These are phyloP conservation scores for Candida labiduridarum DNA, from an alignment of 1,139 yeast genomes.

Conservation along the genomic window DNA sequence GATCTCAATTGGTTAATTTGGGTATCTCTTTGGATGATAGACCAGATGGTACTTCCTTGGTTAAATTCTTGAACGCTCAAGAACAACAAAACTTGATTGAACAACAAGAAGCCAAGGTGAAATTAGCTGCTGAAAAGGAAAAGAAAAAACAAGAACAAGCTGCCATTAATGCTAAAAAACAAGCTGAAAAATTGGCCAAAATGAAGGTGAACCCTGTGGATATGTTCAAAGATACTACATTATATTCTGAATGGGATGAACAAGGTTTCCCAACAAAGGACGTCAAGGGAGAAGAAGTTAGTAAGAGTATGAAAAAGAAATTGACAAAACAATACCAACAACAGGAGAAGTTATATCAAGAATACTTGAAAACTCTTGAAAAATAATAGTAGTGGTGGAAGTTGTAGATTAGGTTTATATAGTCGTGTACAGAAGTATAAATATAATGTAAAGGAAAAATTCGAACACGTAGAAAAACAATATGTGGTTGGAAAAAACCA, in stretches of 20 bases:
- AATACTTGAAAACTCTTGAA: slow-evolving; percentile 39
- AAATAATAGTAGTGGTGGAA: not conserved
- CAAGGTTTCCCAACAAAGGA: slow-evolving; percentile 82
- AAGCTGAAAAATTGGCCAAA: slow-evolving; percentile 65
- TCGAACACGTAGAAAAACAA: not conserved
- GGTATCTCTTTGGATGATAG: slow-evolving; percentile 92
- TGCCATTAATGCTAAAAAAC: slow-evolving; percentile 55
- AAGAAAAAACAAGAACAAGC: slow-evolving; percentile 43
- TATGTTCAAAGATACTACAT: slow-evolving; percentile 60
- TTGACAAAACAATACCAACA: slow-evolving; percentile 72
- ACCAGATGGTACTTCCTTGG: slow-evolving; percentile 73
- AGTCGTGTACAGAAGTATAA: not conserved
- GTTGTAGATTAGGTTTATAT: not conserved
- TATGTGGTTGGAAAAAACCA: not conserved
- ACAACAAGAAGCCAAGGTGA: slow-evolving; percentile 65
- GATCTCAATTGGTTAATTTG: slow-evolving; percentile 63
- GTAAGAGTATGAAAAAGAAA: slow-evolving; percentile 86
- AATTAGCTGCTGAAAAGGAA: slow-evolving; percentile 43
- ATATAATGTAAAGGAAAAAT: not conserved
- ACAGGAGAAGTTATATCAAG: slow-evolving; percentile 81
- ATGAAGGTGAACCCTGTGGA: slow-evolving; percentile 72
- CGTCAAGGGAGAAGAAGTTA: slow-evolving; percentile 78
- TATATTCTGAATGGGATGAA: slow-evolving; percentile 80
- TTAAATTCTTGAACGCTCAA: slow-evolving; percentile 71
- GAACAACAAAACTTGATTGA: slow-evolving; percentile 68